A percentile compares a stretch with the other conserved stretches of the same genome.
These are phyloP conservation scores for Poteriospumella lacustris DNA, from an alignment of 108 stramenopile species.

Conservation along the genomic window DNA sequence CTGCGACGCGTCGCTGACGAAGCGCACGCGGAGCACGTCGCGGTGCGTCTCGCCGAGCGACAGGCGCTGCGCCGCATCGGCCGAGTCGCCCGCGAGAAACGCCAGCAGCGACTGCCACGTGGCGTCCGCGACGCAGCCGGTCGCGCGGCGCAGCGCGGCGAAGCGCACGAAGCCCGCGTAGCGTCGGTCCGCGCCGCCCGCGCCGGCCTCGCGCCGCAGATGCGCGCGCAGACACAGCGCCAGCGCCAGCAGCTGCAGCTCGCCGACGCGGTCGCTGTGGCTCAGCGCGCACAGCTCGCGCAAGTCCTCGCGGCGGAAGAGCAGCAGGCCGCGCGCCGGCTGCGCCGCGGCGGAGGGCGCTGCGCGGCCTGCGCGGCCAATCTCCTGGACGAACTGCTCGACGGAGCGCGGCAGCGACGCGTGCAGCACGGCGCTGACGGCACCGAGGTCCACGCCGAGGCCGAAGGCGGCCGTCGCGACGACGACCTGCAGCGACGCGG, in stretches of 20 bases:
- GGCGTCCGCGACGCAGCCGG: too few relatives aligned
- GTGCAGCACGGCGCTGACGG: conserved; percentile 80
- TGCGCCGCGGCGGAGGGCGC: conserved; percentile 23
- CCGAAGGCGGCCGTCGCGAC: conserved; percentile 94
- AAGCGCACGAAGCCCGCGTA: too few relatives aligned
- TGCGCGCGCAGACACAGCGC: too few relatives aligned
- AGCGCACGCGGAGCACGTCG: too few relatives aligned
- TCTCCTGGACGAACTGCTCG: conserved; percentile 92
- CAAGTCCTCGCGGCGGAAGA: background rate
- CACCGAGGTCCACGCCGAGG: conserved; percentile 95
- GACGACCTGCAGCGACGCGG: conserved; percentile 47
- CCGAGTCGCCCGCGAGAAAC: too few relatives aligned
- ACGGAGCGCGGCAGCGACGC: conserved; percentile 77
- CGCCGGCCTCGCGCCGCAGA: too few relatives aligned
- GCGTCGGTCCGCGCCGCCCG: too few relatives aligned
- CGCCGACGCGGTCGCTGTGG: background rate
- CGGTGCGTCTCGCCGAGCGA: too few relatives aligned
- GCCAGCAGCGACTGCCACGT: too few relatives aligned
- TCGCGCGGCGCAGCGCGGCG: too few relatives aligned
- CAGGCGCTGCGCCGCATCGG: too few relatives aligned
- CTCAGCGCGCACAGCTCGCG: background rate
- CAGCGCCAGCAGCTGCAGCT: background rate
- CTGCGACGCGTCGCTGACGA: too few relatives aligned
- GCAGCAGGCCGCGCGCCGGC: background rate
- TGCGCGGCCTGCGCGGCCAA: conserved; percentile 91